These are phyloP conservation scores for Talaromyces wortmannii DNA, from an alignment of 495 filamentous ascomycete genomes.

Conservation along the genomic window DNA sequence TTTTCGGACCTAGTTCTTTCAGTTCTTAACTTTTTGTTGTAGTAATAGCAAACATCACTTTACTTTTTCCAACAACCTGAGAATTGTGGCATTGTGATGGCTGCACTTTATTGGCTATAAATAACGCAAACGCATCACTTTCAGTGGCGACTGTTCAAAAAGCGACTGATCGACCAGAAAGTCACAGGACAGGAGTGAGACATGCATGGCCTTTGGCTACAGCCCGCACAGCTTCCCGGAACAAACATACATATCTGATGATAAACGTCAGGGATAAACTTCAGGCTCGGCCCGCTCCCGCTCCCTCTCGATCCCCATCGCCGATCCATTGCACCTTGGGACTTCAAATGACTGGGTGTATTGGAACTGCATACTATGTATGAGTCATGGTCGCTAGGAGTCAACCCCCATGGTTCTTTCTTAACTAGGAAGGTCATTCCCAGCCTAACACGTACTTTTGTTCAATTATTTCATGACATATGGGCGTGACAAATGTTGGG, in stretches of 20 bases:
- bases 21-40: neutral
- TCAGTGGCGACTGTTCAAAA: neutral
- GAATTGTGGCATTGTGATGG: neutral
- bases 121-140: neutral
- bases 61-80: neutral
- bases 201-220: neutral
- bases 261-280: neutral
- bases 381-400: too few species aligned
- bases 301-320: neutral
- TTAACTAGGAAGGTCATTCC: too few species aligned
- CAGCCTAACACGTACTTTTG: too few species aligned
- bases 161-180: neutral
- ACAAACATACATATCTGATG: too few species aligned
- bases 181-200: neutral
- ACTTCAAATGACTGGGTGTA: neutral
- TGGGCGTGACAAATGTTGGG: too few species aligned
- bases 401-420: too few species aligned
- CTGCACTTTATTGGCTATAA: neutral
- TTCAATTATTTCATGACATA: too few species aligned
- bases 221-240: neutral
- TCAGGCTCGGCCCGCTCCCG: neutral
- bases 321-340: neutral
- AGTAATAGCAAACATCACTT: neutral
- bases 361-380: too few species aligned
- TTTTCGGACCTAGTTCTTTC: neutral